Evolutionary conservation across 1,284 basidiomycete genomes (phyloP), one percentile per base, ranked within the genome.

Genomic region (Microbotryomycetes sp.): DNA sequence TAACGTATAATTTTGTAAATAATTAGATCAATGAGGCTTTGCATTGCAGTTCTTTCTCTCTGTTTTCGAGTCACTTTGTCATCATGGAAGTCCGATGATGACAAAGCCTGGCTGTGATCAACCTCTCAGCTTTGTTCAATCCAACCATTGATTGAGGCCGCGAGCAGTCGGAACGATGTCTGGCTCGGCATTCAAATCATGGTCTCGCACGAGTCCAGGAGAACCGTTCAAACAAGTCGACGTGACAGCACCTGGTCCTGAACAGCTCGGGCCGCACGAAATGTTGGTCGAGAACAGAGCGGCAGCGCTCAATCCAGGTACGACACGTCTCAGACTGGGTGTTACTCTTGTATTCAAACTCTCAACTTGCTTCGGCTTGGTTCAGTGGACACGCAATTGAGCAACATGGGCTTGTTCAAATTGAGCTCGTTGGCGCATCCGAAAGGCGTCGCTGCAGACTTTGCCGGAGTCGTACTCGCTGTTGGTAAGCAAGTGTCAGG

Each of bases 211-310:
- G 1, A 26, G 25, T 3, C 64, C 64, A 4, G 59, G 60, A 5
- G 50, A 61, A 1, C 56, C 64, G 1, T 56, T 68, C 22, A 14
- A 22, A 15, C 59, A 57, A 45, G 26, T 51, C 31, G 29, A 30
- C 22, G 32, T 68, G 29, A 14, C 50, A 0, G 31, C 56, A 12
- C 62, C 60, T 25, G 6, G 4, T 1, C 52, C 55, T 0, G 32
- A 42, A 19, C 25, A 48, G 16, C 51, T 68, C 23, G 45, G 49
- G 22, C 55, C 56, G 3, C 49, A 53, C 16, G 77, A 84, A 60
- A 80, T 86, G 5, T 79, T 86, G 12, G 76, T 92, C 87, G 65
- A 93, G 76, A 77, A 93, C 88, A 70, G 92, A 86, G 14, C 89
- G 86, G 23, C 88, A 85, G 84, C 84, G 2, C 76, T 87, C 47